These are phyloP conservation scores for Prunus fruticosa DNA, from an alignment of 306 rosid genomes.

Conservation along the genomic window DNA sequence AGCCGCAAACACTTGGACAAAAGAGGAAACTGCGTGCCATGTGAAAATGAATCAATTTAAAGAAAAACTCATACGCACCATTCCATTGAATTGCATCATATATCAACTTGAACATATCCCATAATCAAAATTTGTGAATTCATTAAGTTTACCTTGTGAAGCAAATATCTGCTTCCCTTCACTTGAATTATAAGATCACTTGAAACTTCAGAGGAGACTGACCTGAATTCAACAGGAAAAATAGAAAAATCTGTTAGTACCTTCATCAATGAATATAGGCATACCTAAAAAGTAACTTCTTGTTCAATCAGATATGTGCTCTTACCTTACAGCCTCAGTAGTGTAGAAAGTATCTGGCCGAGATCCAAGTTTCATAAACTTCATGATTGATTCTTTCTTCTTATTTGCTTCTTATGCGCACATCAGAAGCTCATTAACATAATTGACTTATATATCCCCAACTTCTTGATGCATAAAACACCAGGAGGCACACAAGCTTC, in stretches of 20 bases:
- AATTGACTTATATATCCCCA: constrained; percentile 22
- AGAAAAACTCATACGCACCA: not conserved
- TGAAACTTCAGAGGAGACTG: constrained; percentile 93
- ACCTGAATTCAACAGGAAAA: constrained; percentile 47
- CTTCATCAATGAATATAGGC: not conserved
- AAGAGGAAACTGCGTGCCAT: constrained; percentile 79
- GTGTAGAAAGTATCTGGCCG: constrained; percentile 93
- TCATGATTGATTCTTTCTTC: constrained; percentile 54
- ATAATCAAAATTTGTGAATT: constrained; percentile 6
- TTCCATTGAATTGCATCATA: not conserved
- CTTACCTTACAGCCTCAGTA: constrained; percentile 73
- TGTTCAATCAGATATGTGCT: not conserved
- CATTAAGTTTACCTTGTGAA: constrained; percentile 71
- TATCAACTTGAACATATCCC: constrained; percentile 5
- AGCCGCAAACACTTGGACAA: constrained; percentile 81
- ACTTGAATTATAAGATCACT: constrained; percentile 93
- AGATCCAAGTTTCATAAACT: constrained; percentile 99
- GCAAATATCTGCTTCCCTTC: constrained; percentile 80
- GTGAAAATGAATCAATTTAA: constrained; percentile 2
- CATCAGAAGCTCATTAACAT: constrained; percentile 40
- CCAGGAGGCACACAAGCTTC: constrained; percentile 11
- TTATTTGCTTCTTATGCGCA: constrained; percentile 30
- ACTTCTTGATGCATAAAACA: constrained; percentile 16
- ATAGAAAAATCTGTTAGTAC: not conserved
- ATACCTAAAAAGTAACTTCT: not conserved